Base-by-base conservation (phyloP, 768 basidiomycete genomes). In the Pulveroboletus frians region DNA sequence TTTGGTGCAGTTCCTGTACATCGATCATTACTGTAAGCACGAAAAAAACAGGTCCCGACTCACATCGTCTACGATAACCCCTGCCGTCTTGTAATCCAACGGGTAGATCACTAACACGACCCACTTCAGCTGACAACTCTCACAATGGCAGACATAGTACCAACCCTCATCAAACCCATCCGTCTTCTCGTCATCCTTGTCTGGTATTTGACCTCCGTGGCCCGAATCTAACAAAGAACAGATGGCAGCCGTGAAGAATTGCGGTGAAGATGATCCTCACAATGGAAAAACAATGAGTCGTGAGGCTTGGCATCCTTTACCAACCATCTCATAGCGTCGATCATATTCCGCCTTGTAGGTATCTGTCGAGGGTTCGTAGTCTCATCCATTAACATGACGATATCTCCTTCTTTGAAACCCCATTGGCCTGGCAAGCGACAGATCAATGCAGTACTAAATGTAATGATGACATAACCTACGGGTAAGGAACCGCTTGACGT, bases 131-230 rank as follows among this genome's bases (percentile, higher is more conserved):
- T 5, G 15, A 26, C 20, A 30, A 36, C 8, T 4, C 7, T 26
- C 2, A 7, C 17, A 2, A 15, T 7, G 31, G 3, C 13, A 17
- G 39, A 40, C 9, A 32, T 13, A n/a, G 14, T 10, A 29, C 53
- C 0, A 20, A 83, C 84, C 80, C 75, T 92, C 90, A 53, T 93
- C 90, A 46, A 71, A 78, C 7, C 92, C 92, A 57, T 89, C 86
- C 0, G 74, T 69, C 67, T 94, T 85, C 56, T 91, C 89, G 3
- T 88, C 88, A 55, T 89, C 77, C 2, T 69, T 52, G 67, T 96
- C 92, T 46, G 73, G 75, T 3, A 85, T 83, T 62, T 94, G 93
- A 9, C 93, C 95, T n/a, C 96, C 95, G 59, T 97, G 94, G 0
- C 94, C 95, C 1, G 93, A 95, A 68, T 91, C 87, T 88, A 49